Evolutionary conservation across 2,329 filamentous ascomycete species (phyloP), one percentile per base, ranked within the genome.

Genomic region (Claviceps sp.): DNA sequence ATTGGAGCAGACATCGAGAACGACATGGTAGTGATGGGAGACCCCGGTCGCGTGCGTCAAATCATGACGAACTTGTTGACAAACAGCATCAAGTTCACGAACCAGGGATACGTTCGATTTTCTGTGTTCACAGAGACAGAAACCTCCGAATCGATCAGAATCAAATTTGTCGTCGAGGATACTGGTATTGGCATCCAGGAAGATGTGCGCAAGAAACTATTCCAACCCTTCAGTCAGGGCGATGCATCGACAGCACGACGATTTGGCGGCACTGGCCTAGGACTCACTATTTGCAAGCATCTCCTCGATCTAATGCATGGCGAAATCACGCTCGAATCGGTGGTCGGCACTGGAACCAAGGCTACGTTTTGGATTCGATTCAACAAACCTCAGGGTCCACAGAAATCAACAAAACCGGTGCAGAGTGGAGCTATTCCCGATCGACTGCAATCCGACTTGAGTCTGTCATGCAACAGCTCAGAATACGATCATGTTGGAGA

Each of bases 181-280:
- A 87, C 84, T 0, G 87, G 87, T 0, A 89, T 91, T 49, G 87
- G 87, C 3, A 90, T 91, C 37, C 84, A 89, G 56, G 83, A 89
- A 47, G 83, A 87, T 52, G 84, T 89, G 5, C 76, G 81, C 17
- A 82, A 81, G 60, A 77, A 77, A 40, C 71, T 91, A 1, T 93
- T 91, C 68, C 82, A 84, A 57, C 87, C 87, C 0, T 93, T 91
- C 65, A 87, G 82, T 55, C 87, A 93, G 65, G 87, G 86, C 4
- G 87, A 91, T 61, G 81, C 85, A 1, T 89, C 85, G 3, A 90
- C 87, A 0, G 85, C 86, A 17, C 74, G 86, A 50, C 76, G 81
- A n/a, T 90, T 89, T 63, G 85, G 85, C 41, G 87, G 87, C 1
- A 90, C 86, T 1, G 87, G 86, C 1, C 69, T 91, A 0, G 87